phyloP scores from a whole-genome alignment of 306 rosid species.

The Gynostemma pentaphyllum region DNA sequence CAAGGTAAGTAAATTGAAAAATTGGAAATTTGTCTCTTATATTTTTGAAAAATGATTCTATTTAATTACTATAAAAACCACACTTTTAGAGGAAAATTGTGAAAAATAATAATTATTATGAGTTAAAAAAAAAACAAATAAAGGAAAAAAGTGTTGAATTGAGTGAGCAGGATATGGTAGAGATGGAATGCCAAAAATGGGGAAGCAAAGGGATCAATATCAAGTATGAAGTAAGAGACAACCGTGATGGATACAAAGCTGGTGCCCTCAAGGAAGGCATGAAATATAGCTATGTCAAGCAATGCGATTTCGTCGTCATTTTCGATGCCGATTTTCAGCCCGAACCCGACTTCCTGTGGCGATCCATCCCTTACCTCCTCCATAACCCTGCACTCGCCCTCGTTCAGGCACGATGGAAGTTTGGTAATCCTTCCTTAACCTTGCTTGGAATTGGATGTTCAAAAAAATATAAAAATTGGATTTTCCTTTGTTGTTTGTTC shows the following conservation, averaged over 20 bases:
- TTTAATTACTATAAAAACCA: no score
- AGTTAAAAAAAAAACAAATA: background rate
- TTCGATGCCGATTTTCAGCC: slow-evolving; percentile 95
- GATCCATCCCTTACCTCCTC: slow-evolving; percentile 58
- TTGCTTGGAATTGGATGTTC: no score
- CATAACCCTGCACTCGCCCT: slow-evolving; percentile 59
- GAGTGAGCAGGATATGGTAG: slow-evolving; percentile 51
- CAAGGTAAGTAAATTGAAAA: slow-evolving; percentile 46
- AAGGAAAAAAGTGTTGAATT: background rate
- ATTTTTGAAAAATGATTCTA: no score
- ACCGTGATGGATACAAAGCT: slow-evolving; percentile 76
- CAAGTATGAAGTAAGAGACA: slow-evolving; percentile 70
- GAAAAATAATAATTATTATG: no score
- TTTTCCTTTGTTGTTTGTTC: no score
- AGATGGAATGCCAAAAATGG: slow-evolving; percentile 73
- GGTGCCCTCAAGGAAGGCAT: slow-evolving; percentile 84
- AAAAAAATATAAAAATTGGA: no score
- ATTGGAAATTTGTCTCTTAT: no score
- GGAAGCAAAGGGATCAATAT: slow-evolving; percentile 64
- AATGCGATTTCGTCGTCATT: slow-evolving; percentile 66
- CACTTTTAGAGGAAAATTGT: no score
- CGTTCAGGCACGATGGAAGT: slow-evolving; percentile 81
- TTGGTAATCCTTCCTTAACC: slow-evolving; percentile 33
- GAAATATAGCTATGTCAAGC: slow-evolving; percentile 52
- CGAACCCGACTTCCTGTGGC: slow-evolving; percentile 58